These are phyloP conservation scores for Lactarius deliciosus DNA, from an alignment of 768 basidiomycete genomes.

Conservation along the genomic window DNA sequence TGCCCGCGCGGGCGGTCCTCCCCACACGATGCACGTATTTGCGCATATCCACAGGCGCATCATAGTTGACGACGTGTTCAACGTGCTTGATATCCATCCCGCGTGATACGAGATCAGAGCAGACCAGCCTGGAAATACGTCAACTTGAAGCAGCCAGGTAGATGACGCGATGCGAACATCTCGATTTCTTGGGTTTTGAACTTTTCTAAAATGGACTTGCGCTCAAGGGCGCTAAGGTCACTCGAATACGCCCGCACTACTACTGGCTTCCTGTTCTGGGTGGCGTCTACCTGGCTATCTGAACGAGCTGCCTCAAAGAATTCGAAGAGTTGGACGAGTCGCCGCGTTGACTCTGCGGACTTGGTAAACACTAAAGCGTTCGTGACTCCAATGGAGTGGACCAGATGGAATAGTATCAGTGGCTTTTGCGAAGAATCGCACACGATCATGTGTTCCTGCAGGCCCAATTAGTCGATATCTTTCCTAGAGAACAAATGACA, in stretches of 20 bases:
- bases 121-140: constrained; percentile 65
- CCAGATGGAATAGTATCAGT: constrained; percentile 82
- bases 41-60: constrained; percentile 94
- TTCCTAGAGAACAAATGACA: constrained; percentile 31
- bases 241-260: constrained; percentile 80
- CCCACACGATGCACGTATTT: constrained; percentile 99
- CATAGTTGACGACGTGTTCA: constrained; percentile 92
- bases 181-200: constrained; percentile 82
- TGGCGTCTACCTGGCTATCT: constrained; percentile 28
- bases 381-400: constrained; percentile 57
- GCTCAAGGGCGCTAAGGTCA: constrained; percentile 70
- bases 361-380: constrained; percentile 96
- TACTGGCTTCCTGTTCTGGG: constrained; percentile 34
- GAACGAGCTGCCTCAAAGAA: constrained; percentile 65
- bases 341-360: constrained; percentile 83
- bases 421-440: constrained; percentile 81
- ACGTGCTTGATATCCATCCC: constrained; percentile 95
- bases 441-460: constrained; percentile 84
- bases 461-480: background rate
- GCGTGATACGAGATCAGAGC: constrained; percentile 93
- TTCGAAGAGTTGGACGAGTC: constrained; percentile 78
- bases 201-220: constrained; percentile 72
- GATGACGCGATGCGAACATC: constrained; percentile 53
- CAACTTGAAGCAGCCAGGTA: constrained; percentile 11
- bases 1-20: constrained; percentile 91